A percentile compares a stretch with the other conserved stretches of the same genome.
Evolutionary conservation across 331 rosid species (phyloP).

Genomic region (Arachis monticola): DNA sequence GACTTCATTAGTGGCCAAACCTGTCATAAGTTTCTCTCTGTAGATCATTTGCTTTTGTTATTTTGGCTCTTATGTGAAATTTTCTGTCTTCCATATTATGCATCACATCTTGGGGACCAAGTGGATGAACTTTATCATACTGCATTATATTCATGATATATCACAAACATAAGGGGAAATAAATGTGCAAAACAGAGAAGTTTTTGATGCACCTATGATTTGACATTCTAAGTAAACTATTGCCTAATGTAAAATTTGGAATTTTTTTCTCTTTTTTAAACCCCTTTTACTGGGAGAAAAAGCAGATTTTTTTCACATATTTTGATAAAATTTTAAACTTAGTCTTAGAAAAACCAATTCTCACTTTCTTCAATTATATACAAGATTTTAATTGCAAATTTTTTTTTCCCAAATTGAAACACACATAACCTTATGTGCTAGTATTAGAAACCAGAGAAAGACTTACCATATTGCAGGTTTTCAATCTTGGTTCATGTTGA

Average conservation of each 20-base stretch:
- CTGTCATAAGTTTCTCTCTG: conserved; percentile 40
- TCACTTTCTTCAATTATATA: no score
- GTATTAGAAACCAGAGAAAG: conserved; percentile 24
- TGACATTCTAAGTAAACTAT: conserved; percentile 25
- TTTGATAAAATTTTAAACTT: no score
- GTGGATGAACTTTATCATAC: conserved; percentile 65
- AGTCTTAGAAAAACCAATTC: no score
- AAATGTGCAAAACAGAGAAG: neutral
- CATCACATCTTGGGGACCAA: conserved; percentile 49
- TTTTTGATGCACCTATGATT: conserved; percentile 23
- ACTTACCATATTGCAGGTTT: conserved; percentile 49
- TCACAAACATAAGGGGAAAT: conserved; percentile 20
- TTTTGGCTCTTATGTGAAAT: conserved; percentile 31
- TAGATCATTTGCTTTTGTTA: conserved; percentile 41
- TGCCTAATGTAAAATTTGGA: neutral
- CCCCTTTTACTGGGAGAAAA: no score
- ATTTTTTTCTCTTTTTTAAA: neutral
- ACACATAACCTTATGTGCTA: conserved; percentile 6
- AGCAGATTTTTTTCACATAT: no score
- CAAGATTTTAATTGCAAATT: no score
- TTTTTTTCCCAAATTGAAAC: conserved; percentile 1
- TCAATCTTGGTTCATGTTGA: conserved; percentile 45
- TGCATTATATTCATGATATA: conserved; percentile 35
- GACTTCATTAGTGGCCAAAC: conserved; percentile 41
- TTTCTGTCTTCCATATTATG: conserved; percentile 39